phyloP scores from a whole-genome alignment of 2,329 filamentous ascomycete genomes.

The Xylaria sp. region DNA sequence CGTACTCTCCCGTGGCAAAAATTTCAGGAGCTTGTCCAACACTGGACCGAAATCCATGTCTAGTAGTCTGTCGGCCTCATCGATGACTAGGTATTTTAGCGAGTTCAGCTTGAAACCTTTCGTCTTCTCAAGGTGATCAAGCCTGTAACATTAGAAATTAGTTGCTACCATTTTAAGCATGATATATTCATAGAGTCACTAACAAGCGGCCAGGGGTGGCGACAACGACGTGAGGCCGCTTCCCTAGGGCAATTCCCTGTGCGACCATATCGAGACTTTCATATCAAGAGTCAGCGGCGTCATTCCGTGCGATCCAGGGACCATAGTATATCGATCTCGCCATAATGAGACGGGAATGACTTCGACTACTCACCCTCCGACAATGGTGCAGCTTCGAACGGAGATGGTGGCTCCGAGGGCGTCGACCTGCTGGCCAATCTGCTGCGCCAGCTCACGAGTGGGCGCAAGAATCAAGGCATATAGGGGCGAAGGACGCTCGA shows the following conservation, averaged over 20 bases:
- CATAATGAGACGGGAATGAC: neutral
- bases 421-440: slow-evolving; percentile 89
- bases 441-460: slow-evolving; percentile 90
- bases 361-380: slow-evolving; percentile 69
- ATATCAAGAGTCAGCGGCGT: slow-evolving; percentile 4
- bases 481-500: slow-evolving; percentile 85
- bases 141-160: slow-evolving; percentile 34
- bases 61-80: slow-evolving; percentile 90
- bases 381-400: slow-evolving; percentile 85
- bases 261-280: slow-evolving; percentile 85
- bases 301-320: neutral
- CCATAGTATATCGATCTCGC: neutral
- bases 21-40: slow-evolving; percentile 89
- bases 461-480: slow-evolving; percentile 93
- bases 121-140: slow-evolving; percentile 96
- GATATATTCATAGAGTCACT: neutral
- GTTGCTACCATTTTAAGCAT: neutral
- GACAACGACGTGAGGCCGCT: slow-evolving; percentile 90
- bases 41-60: slow-evolving; percentile 95
- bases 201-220: slow-evolving; percentile 85
- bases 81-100: slow-evolving; percentile 91
- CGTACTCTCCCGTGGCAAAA: slow-evolving; percentile 34
- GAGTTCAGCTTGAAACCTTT: slow-evolving; percentile 89
- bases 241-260: slow-evolving; percentile 90
- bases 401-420: slow-evolving; percentile 86